Conservation (phyloP, 2,329 filamentous ascomycete species). For the Talaromyces sp. region DNA sequence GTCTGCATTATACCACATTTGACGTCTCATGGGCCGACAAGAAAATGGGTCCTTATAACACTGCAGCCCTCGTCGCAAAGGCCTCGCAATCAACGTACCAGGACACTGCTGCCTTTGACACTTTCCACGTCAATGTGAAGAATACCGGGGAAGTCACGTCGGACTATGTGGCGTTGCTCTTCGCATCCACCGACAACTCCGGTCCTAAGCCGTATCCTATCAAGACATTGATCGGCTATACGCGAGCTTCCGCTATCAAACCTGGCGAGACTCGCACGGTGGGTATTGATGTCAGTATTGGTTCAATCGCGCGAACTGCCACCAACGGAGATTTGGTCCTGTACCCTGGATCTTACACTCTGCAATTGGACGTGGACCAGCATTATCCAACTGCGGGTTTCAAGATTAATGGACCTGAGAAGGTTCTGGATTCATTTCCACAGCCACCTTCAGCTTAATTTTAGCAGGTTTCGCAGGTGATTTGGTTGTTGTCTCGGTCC, state of each 20-base stretch:
- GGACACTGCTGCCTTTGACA: slow-evolving; percentile 27
- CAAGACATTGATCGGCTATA: slow-evolving; percentile 31
- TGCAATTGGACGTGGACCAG: slow-evolving; percentile 28
- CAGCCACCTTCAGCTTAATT: not conserved
- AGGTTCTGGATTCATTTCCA: slow-evolving; percentile 25
- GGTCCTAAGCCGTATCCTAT: slow-evolving; percentile 32
- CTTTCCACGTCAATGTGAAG: slow-evolving; percentile 24
- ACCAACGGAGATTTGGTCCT: slow-evolving; percentile 28
- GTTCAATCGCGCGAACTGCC: slow-evolving; percentile 27
- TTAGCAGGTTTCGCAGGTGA: not conserved
- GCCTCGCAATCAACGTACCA: slow-evolving; percentile 16
- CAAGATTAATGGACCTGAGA: slow-evolving; percentile 19
- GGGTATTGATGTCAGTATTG: slow-evolving; percentile 26
- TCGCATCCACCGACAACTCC: slow-evolving; percentile 24
- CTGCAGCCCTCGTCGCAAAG: not conserved
- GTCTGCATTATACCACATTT: slow-evolving; percentile 39
- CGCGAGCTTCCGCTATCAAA: slow-evolving; percentile 19
- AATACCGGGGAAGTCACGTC: slow-evolving; percentile 30
- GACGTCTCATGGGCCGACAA: slow-evolving; percentile 8
- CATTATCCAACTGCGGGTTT: slow-evolving; percentile 19
- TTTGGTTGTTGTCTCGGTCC: not conserved
- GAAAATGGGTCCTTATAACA: slow-evolving; percentile 6
- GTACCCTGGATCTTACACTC: slow-evolving; percentile 31
- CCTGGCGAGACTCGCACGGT: slow-evolving; percentile 20
- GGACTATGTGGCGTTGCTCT: slow-evolving; percentile 32